These are phyloP conservation scores for Termitomyces sp. DNA, from an alignment of 1,284 basidiomycete genomes.

Conservation along the genomic window DNA sequence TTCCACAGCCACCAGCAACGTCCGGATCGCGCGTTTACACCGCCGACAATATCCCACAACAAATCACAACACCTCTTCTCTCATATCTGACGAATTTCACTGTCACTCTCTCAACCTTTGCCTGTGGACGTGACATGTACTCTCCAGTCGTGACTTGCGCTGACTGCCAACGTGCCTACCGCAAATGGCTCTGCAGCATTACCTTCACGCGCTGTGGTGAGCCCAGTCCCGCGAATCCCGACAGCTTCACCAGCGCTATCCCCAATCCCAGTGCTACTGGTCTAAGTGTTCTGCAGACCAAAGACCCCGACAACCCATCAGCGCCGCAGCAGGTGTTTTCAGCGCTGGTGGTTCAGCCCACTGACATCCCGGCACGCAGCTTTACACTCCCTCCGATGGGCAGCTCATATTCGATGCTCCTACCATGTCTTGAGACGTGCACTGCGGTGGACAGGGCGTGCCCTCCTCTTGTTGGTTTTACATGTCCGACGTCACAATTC, in stretches of 20 bases:
- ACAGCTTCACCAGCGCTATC: constrained; percentile 27
- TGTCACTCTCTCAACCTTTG: constrained; percentile 60
- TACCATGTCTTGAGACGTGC: constrained; percentile 79
- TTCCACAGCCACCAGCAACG: constrained; percentile 40
- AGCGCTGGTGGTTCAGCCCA: constrained; percentile 39
- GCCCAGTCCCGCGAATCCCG: constrained; percentile 29
- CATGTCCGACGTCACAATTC: constrained; percentile 60
- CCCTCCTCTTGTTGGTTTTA: constrained; percentile 67
- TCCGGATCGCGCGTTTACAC: constrained; percentile 42
- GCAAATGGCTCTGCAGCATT: constrained; percentile 74
- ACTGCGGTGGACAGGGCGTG: constrained; percentile 71
- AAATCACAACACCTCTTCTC: constrained; percentile 46
- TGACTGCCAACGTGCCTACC: constrained; percentile 72
- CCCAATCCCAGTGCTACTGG: constrained; percentile 25
- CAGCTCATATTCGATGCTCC: constrained; percentile 51
- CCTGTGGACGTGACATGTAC: constrained; percentile 79
- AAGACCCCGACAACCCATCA: constrained; percentile 18
- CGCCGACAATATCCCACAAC: constrained; percentile 45
- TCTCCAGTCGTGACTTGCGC: constrained; percentile 73
- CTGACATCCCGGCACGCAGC: constrained; percentile 37
- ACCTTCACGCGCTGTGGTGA: constrained; percentile 72
- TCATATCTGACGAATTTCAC: constrained; percentile 71
- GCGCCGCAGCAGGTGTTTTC: constrained; percentile 34
- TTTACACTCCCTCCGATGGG: constrained; percentile 41
- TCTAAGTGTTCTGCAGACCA: constrained; percentile 20